These are phyloP conservation scores for Apiotrichum mycotoxinovorans DNA, from an alignment of 1,284 basidiomycete species.

Conservation along the genomic window DNA sequence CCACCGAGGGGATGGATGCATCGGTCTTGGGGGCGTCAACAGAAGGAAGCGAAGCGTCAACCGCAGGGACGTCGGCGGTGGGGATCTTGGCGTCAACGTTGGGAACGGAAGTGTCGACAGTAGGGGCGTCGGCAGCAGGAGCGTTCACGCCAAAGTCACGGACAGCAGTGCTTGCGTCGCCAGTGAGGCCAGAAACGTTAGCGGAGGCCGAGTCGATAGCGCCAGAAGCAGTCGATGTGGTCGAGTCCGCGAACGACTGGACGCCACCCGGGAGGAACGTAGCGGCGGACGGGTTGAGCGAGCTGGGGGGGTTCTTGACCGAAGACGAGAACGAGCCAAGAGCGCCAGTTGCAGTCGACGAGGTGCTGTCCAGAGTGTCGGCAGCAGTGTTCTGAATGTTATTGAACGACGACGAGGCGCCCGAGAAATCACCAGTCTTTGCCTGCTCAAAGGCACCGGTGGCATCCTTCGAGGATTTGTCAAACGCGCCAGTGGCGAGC, in stretches of 20 bases:
- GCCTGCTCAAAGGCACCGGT: neutral
- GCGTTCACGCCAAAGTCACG: neutral
- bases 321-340: neutral
- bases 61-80: neutral
- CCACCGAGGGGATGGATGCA: neutral
- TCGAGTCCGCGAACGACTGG: too few species aligned
- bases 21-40: neutral
- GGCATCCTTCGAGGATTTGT: neutral
- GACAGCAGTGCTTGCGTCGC: neutral
- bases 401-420: neutral
- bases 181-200: too few species aligned
- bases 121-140: neutral
- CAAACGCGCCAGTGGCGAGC: neutral
- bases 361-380: neutral
- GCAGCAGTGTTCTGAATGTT: neutral
- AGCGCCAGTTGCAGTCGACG: neutral
- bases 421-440: neutral
- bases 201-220: neutral
- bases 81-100: neutral
- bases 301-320: neutral
- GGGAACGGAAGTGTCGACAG: neutral
- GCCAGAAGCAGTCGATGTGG: constrained; percentile 3
- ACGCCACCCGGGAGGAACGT: neutral
- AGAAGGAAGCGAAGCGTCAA: neutral
- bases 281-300: neutral